A percentile compares a stretch with the other conserved stretches of the same genome.
Conservation (phyloP, 768 basidiomycete genomes). For the Galerina sulciceps region DNA sequence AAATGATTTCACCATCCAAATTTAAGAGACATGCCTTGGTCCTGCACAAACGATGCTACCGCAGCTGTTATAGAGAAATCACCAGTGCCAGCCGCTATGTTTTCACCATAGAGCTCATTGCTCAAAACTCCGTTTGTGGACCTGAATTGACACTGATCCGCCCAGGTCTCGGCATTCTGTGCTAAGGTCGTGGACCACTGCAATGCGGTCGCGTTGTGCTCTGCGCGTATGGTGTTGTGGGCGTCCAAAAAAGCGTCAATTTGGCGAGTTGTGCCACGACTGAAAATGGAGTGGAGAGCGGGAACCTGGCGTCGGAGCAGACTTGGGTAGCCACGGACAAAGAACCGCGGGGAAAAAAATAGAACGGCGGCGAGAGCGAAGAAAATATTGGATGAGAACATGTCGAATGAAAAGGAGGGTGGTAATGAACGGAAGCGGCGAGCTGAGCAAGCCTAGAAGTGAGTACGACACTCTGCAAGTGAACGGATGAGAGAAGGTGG, state of each 20-base stretch:
- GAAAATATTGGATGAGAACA: conserved; percentile 34
- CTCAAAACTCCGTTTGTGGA: conserved; percentile 51
- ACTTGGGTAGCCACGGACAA: conserved; percentile 20
- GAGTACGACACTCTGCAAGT: conserved; percentile 11
- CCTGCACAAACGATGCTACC: conserved; percentile 51
- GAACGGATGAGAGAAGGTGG: conserved; percentile 14
- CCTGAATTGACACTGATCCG: conserved; percentile 49
- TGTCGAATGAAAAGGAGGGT: conserved; percentile 14
- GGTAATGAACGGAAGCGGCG: conserved; percentile 41
- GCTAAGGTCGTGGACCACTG: conserved; percentile 55
- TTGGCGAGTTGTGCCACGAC: conserved; percentile 26
- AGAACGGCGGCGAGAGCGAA: conserved; percentile 25
- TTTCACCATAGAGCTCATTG: conserved; percentile 52
- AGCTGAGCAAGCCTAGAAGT: conserved; percentile 31
- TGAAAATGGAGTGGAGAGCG: conserved; percentile 18
- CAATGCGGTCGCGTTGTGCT: conserved; percentile 45
- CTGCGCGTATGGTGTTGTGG: conserved; percentile 53
- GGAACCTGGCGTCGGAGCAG: conserved; percentile 8
- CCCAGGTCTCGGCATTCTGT: conserved; percentile 52
- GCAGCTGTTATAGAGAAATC: conserved; percentile 44
- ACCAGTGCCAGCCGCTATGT: conserved; percentile 58
- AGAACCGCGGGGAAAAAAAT: conserved; percentile 15
- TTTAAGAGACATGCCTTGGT: conserved; percentile 41
- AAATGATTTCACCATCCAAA: neutral
- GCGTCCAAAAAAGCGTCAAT: conserved; percentile 41